A percentile compares a stretch with the other conserved stretches of the same genome.
These are phyloP conservation scores for Stylosanthes scabra DNA, from an alignment of 331 rosid genomes.

Conservation along the genomic window DNA sequence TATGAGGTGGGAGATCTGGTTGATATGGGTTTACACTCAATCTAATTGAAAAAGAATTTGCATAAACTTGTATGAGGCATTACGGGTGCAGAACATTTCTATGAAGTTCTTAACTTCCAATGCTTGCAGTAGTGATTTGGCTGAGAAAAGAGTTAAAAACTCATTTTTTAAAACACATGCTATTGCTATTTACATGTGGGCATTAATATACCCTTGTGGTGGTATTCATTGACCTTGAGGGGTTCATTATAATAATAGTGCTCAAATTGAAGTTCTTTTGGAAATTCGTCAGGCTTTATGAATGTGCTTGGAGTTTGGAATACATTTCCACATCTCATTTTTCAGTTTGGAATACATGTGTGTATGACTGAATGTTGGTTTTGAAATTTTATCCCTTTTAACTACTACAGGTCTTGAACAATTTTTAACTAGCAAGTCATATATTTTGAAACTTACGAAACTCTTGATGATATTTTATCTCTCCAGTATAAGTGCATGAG, in stretches of 20 bases:
- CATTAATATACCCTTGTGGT: conserved; percentile 23
- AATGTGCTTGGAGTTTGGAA: conserved; percentile 59
- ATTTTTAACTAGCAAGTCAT: neutral
- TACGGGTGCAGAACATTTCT: too few relatives aligned
- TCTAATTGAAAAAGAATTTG: too few relatives aligned
- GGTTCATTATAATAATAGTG: conserved; percentile 35
- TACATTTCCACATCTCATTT: conserved; percentile 55
- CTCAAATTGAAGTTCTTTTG: conserved; percentile 41
- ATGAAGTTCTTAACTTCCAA: too few relatives aligned
- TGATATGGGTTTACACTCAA: too few relatives aligned
- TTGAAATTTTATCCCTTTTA: neutral
- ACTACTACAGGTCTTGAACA: neutral
- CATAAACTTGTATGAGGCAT: too few relatives aligned
- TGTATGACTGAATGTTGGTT: neutral
- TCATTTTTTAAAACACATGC: neutral
- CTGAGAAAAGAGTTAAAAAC: neutral
- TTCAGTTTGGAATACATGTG: too few relatives aligned
- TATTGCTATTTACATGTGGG: conserved; percentile 10
- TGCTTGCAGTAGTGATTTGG: neutral
- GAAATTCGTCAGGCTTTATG: conserved; percentile 58
- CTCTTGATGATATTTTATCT: neutral
- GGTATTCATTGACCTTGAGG: conserved; percentile 30
- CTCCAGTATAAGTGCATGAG: neutral
- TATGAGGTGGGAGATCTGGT: too few relatives aligned
- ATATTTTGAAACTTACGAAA: neutral